A percentile compares a stretch with the other conserved stretches of the same genome.
Evolutionary conservation across 352 stramenopile species (phyloP).

Genomic region (Phytophthora boehmeriae): DNA sequence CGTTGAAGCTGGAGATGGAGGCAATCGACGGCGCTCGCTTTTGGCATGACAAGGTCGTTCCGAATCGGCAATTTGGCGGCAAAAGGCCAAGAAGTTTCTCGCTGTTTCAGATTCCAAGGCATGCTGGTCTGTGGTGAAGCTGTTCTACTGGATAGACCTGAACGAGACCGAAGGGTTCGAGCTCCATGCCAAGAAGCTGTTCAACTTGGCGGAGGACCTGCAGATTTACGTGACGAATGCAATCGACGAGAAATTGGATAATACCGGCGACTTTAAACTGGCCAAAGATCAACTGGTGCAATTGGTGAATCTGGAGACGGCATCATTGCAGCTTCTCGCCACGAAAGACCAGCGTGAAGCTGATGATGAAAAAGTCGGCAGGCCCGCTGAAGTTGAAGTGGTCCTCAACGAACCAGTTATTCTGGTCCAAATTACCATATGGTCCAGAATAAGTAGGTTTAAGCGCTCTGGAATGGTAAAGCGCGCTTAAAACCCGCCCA

Average conservation of each 20-base stretch:
- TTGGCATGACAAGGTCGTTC: conserved; percentile 58
- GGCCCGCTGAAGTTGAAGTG: too few relatives aligned
- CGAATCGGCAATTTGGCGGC: conserved; percentile 40
- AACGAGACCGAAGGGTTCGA: conserved; percentile 58
- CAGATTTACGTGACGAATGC: conserved; percentile 58
- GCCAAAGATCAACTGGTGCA: conserved; percentile 47
- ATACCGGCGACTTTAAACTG: conserved; percentile 37
- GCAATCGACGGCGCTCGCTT: conserved; percentile 58
- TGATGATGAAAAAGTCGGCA: conserved; percentile 20
- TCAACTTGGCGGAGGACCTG: conserved; percentile 43
- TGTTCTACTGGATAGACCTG: conserved; percentile 65
- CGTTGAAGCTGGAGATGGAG: conserved; percentile 36
- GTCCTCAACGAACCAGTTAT: too few relatives aligned
- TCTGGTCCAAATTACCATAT: too few relatives aligned
- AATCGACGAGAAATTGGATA: conserved; percentile 30
- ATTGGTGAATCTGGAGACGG: conserved; percentile 59
- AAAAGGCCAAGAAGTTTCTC: conserved; percentile 47
- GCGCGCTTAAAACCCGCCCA: background rate
- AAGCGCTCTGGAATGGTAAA: background rate
- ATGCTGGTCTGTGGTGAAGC: conserved; percentile 49
- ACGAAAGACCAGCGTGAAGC: conserved; percentile 50
- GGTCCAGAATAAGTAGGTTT: too few relatives aligned
- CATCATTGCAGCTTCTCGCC: conserved; percentile 65
- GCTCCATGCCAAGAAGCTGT: conserved; percentile 46
- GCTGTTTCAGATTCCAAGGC: conserved; percentile 22